These are phyloP conservation scores for Phytophthora palmivora DNA, from an alignment of 352 stramenopile species.

Conservation along the genomic window DNA sequence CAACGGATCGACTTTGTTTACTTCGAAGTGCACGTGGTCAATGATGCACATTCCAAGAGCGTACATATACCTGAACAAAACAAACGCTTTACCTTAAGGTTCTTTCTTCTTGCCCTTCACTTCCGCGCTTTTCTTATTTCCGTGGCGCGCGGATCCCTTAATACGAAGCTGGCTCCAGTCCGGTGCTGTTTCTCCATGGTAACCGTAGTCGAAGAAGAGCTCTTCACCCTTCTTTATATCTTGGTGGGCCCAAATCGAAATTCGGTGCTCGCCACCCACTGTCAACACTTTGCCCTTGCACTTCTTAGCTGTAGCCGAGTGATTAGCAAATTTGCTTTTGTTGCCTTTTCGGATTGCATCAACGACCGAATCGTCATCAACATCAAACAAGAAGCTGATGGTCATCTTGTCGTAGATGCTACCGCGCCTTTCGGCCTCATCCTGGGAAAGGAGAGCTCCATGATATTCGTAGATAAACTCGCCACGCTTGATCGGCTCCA, in stretches of 20 bases:
- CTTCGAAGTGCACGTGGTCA: too few relatives aligned
- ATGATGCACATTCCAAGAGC: too few relatives aligned
- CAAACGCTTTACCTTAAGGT: constrained; percentile 18
- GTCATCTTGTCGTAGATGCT: constrained; percentile 89
- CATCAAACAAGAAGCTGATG: constrained; percentile 92
- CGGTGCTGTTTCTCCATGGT: constrained; percentile 62
- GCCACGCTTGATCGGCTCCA: constrained; percentile 63
- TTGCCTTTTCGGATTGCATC: constrained; percentile 94
- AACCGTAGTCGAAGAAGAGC: constrained; percentile 78
- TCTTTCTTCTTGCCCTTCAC: constrained; percentile 27
- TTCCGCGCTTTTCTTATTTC: constrained; percentile 30
- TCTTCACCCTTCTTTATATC: constrained; percentile 88
- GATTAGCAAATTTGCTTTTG: constrained; percentile 93
- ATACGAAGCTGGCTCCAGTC: constrained; percentile 74
- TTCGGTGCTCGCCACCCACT: constrained; percentile 87
- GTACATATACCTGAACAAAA: too few relatives aligned
- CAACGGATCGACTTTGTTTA: too few relatives aligned
- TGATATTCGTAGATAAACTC: constrained; percentile 83
- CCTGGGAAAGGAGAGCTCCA: constrained; percentile 67
- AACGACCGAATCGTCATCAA: constrained; percentile 89
- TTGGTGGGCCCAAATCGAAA: constrained; percentile 92
- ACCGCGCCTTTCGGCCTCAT: constrained; percentile 77
- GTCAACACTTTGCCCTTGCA: constrained; percentile 82
- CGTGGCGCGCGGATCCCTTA: constrained; percentile 36
- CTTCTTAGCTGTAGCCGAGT: constrained; percentile 74